Evolutionary conservation across 106 monocot species (phyloP), one percentile per base, ranked within the genome.

Genomic region (Platanthera zijinensis): DNA sequence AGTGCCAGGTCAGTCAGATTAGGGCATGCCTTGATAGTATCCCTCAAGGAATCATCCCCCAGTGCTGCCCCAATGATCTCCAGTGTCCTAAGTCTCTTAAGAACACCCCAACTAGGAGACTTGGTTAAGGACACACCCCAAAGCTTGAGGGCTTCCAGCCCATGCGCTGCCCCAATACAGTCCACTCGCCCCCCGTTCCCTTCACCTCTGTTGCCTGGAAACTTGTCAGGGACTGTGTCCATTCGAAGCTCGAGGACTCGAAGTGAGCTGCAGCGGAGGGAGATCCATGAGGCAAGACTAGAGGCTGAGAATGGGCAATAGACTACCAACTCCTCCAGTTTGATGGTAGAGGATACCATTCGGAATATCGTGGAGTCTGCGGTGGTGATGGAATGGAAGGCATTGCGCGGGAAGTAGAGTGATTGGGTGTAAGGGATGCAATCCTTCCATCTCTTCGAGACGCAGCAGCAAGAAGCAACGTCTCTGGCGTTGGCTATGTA

Each of bases 351-450:
- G 14, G 68, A 51, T 76, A 99, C 50, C 88, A 99, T 92, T 13
- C 85, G 85, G 19, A 64, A 77, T 12, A 99, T 92, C 50, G 72
- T 48, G 68, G 78, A 77, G 61, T 94, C 90, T 0, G 90, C 78
- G 0, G 72, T 61, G 6, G 51, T 9, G 17, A 52, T 14, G 21
- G 77, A 83, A 17, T 92, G 79, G 51, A 94, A 88, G 69, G 84
- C 66, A 78, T 75, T 88, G 62, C 99, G 88, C 21, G 99, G 84
- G 80, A 99, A 99, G 83, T 80, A 99, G 73, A 99, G 90, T 30
- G 94, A 71, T 0, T 88, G 90, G 17, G 92, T 15, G 87, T 81
- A 94, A 0, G 85, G 90, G 10, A 92, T 63, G 68, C 77, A 84
- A 2, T 90, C 90, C 10, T 77, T 83, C 92, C 92, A 99, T 11